Conservation (phyloP, 768 basidiomycete genomes). For the Phanerodontia chrysosporium region DNA sequence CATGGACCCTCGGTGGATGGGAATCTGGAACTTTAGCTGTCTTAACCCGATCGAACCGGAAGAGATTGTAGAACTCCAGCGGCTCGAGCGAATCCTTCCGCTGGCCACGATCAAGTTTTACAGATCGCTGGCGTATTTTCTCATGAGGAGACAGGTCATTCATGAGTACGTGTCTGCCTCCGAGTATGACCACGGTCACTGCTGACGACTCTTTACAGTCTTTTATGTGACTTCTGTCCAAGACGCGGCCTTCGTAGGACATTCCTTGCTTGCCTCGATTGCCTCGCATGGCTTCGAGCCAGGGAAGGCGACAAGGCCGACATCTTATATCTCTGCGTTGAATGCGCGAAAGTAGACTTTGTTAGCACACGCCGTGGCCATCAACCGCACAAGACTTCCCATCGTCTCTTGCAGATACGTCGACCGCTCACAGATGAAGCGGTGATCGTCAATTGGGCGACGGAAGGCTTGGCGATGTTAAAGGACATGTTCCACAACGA, state of each 20-base stretch:
- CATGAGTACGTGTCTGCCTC: constrained; percentile 1
- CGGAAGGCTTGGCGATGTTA: no score
- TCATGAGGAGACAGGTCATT: neutral
- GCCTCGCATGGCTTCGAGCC: neutral
- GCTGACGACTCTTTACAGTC: neutral
- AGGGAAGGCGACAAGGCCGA: neutral
- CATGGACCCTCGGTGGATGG: neutral
- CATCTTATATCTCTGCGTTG: neutral
- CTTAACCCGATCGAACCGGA: neutral
- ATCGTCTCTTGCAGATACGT: neutral
- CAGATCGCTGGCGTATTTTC: neutral
- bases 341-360: neutral
- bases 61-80: neutral
- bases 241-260: neutral
- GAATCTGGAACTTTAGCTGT: no score
- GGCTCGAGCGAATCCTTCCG: neutral
- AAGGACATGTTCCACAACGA: neutral
- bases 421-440: neutral
- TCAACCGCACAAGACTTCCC: neutral
- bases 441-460: no score
- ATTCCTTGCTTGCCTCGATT: neutral
- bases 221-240: neutral
- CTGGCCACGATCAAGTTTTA: constrained; percentile 2
- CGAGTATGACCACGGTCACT: neutral
- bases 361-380: neutral